Percentiles rank a stretch among this genome's conserved stretches.
phyloP scores from a whole-genome alignment of 148 eudicot genomes.

The Rhododendron molle region DNA sequence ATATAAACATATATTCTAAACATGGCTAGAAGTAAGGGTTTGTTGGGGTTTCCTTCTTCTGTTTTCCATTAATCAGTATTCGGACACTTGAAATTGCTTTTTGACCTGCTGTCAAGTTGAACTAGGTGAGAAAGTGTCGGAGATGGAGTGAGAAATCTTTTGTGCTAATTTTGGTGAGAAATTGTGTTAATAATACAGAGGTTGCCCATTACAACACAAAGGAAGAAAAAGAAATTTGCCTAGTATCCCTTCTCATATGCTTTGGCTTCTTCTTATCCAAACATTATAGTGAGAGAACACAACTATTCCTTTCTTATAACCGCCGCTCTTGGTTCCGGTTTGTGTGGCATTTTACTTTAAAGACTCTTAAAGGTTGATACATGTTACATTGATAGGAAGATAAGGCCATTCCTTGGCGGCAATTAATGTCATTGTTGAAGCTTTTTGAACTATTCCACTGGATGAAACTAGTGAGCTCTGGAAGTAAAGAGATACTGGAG shows the following conservation, averaged over 20 bases:
- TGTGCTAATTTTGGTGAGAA: not conserved
- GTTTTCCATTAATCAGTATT: not conserved
- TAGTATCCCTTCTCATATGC: not conserved
- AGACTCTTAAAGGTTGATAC: not conserved
- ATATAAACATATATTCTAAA: not conserved
- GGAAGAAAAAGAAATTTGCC: not conserved
- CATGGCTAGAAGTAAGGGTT: not conserved
- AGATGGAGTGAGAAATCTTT: not conserved
- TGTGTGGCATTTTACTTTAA: not conserved
- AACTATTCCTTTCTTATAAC: not conserved
- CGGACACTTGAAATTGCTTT: not conserved
- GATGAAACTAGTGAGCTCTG: not conserved
- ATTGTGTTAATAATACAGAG: not conserved
- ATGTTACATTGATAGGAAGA: not conserved
- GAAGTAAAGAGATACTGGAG: not conserved
- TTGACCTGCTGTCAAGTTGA: not conserved
- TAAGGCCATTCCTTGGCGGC: not conserved
- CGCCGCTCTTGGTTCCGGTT: not conserved
- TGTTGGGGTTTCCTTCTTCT: not conserved
- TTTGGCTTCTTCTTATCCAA: not conserved
- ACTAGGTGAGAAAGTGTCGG: not conserved
- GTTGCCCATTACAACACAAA: not conserved
- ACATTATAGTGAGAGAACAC: not conserved
- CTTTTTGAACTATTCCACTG: not conserved
- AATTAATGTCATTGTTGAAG: not conserved